A percentile compares a stretch with the other conserved stretches of the same genome.
Conservation (phyloP, 1,139 yeast genomes). For the Suhomyces maxii region DNA sequence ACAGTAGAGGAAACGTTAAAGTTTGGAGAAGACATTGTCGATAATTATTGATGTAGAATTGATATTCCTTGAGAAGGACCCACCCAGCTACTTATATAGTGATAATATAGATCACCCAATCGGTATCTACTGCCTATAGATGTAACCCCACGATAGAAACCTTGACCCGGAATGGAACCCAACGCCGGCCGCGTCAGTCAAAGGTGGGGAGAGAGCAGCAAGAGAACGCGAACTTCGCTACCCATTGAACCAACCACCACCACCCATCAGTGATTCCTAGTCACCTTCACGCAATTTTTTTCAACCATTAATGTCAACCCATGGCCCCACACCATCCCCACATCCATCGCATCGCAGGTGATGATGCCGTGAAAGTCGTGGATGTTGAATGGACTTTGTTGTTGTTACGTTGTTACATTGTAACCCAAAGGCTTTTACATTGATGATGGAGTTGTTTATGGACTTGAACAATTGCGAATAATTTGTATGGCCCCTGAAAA, state of each 20-base stretch:
- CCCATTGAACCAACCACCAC: not conserved
- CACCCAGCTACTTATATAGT: too few species aligned
- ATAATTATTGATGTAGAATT: not conserved
- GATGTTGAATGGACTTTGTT: too few species aligned
- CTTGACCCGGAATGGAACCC: constrained; percentile 5
- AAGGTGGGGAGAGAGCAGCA: not conserved
- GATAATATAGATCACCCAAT: constrained; percentile 5
- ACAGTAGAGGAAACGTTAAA: constrained; percentile 59
- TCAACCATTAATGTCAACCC: not conserved
- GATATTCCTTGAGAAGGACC: not conserved
- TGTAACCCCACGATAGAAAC: constrained; percentile 6
- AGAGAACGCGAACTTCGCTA: constrained; percentile 3
- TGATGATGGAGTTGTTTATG: too few species aligned
- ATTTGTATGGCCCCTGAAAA: too few species aligned
- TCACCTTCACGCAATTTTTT: not conserved
- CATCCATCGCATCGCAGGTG: too few species aligned
- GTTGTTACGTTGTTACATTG: too few species aligned
- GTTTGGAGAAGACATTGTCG: constrained; percentile 19
- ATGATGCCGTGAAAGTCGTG: too few species aligned
- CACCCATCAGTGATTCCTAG: too few species aligned
- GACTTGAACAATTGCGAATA: too few species aligned
- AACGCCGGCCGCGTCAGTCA: constrained; percentile 4
- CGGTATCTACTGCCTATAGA: constrained; percentile 19
- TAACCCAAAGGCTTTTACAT: too few species aligned
- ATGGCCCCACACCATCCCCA: too few species aligned